phyloP scores from a whole-genome alignment of 495 filamentous ascomycete species.

The Talaromyces stipitatus region DNA sequence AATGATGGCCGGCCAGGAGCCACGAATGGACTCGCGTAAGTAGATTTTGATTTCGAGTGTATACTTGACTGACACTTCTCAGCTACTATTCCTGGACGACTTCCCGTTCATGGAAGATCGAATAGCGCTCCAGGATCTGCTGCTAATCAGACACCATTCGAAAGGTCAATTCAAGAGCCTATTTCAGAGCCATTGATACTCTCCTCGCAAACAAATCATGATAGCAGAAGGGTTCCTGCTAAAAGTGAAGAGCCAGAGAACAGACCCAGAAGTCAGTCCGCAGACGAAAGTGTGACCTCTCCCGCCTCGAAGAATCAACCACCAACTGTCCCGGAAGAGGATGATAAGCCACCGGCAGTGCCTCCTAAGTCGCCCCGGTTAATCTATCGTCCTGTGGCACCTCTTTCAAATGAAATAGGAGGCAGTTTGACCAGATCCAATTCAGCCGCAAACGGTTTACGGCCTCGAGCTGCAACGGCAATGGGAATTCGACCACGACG shows the following conservation, averaged over 20 bases:
- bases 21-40: conserved; percentile 69
- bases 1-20: conserved; percentile 62
- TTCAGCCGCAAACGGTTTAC: conserved; percentile 23
- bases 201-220: conserved; percentile 7
- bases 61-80: conserved; percentile 20
- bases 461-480: conserved; percentile 10
- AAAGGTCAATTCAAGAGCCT: conserved; percentile 29
- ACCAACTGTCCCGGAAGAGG: background rate
- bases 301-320: no score
- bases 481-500: conserved; percentile 9
- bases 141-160: conserved; percentile 27
- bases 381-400: background rate
- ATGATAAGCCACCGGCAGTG: conserved; percentile 27
- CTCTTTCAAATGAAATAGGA: background rate
- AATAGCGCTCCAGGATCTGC: conserved; percentile 48
- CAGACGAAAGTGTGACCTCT: background rate
- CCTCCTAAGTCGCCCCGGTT: conserved; percentile 36
- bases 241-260: conserved; percentile 44
- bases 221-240: conserved; percentile 15
- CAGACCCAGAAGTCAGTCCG: conserved; percentile 37
- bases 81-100: conserved; percentile 70
- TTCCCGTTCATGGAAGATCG: conserved; percentile 58
- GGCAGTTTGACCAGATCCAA: conserved; percentile 4
- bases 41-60: conserved; percentile 6
- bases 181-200: conserved; percentile 12